These are phyloP conservation scores for Eremomyces bilateralis DNA, from an alignment of 495 filamentous ascomycete genomes.

Conservation along the genomic window DNA sequence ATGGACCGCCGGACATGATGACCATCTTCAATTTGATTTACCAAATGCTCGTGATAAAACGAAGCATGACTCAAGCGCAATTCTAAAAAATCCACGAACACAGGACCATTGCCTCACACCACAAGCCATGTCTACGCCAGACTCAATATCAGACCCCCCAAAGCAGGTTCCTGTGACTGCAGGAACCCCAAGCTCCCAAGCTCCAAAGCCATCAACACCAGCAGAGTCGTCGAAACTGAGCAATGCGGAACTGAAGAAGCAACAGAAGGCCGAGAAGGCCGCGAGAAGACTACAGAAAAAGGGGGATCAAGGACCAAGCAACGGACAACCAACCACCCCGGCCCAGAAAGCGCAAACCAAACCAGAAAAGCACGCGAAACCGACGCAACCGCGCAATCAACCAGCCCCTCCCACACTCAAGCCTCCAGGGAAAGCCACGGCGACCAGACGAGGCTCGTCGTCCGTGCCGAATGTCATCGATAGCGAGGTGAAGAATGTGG, in stretches of 20 bases:
- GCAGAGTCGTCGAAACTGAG: too few species aligned
- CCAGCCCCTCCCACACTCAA: conserved; percentile 9
- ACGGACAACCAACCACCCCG: conserved; percentile 1
- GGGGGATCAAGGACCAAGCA: conserved; percentile 7
- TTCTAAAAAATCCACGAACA: too few species aligned
- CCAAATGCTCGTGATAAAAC: too few species aligned
- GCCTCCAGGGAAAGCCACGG: conserved; percentile 5
- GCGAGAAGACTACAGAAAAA: conserved; percentile 16
- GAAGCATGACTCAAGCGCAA: too few species aligned
- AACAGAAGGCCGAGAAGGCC: conserved; percentile 20
- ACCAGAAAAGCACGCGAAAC: conserved; percentile 6
- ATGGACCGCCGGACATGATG: too few species aligned
- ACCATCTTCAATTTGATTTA: too few species aligned
- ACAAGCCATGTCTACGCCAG: too few species aligned
- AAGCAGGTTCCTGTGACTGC: too few species aligned
- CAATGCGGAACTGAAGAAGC: conserved; percentile 20
- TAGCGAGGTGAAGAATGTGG: conserved; percentile 29
- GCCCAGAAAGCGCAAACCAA: conserved; percentile 5
- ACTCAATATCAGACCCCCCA: too few species aligned
- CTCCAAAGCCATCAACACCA: too few species aligned
- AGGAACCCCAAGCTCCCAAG: too few species aligned
- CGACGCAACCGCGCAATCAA: conserved; percentile 18
- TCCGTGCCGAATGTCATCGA: not conserved
- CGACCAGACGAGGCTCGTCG: not conserved
- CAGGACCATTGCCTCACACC: too few species aligned